phyloP scores from a whole-genome alignment of 768 basidiomycete species.

The Pulveroboletus sp. region DNA sequence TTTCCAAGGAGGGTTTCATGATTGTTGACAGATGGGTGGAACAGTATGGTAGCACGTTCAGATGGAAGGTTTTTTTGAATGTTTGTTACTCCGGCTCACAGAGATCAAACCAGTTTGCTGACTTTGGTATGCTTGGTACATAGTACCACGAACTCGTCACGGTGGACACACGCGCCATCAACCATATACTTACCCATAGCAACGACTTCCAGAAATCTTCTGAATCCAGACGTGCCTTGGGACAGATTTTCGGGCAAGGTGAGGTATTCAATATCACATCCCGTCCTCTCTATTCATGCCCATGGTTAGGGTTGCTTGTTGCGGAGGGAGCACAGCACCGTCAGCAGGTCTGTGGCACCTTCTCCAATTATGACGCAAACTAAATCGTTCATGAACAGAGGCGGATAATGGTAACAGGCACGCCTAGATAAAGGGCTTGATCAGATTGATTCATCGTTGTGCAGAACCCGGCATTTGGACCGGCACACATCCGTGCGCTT shows the following conservation, averaged over 20 bases:
- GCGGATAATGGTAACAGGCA: slow-evolving; percentile 27
- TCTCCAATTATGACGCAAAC: neutral
- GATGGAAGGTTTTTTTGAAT: slow-evolving; percentile 42
- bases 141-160: slow-evolving; percentile 49
- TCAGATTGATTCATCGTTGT: neutral
- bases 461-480: slow-evolving; percentile 67
- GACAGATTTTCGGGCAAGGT: slow-evolving; percentile 42
- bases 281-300: neutral
- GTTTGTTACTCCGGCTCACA: slow-evolving; percentile 29
- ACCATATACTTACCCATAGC: slow-evolving; percentile 59
- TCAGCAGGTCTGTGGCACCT: slow-evolving; percentile 32
- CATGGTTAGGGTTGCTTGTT: slow-evolving; percentile 43
- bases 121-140: neutral
- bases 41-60: slow-evolving; percentile 47
- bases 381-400: slow-evolving; percentile 9
- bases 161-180: slow-evolving; percentile 58
- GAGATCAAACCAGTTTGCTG: neutral
- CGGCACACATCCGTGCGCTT: slow-evolving; percentile 53
- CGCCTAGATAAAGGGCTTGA: neutral
- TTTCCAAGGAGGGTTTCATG: slow-evolving; percentile 24
- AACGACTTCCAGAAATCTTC: slow-evolving; percentile 57
- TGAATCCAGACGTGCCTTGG: slow-evolving; percentile 34
- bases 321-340: slow-evolving; percentile 41
- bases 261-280: slow-evolving; percentile 2
- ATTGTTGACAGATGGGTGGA: slow-evolving; percentile 45